Evolutionary conservation across 179 eudicot genomes (phyloP).

Genomic region (Amaranthus tricolor): DNA sequence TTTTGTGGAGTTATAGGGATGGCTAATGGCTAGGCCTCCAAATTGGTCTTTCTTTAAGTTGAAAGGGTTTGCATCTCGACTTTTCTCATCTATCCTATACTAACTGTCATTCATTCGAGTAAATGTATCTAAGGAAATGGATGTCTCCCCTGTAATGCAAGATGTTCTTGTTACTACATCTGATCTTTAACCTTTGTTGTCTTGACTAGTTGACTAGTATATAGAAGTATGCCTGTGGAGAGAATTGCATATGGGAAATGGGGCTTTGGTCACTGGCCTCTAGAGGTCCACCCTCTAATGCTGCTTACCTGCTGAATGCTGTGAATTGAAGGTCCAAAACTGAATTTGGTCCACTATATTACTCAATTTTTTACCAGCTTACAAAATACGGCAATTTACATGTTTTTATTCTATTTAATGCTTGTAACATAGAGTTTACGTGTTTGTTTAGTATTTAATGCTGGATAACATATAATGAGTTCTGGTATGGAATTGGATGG

Average conservation of each 20-base stretch:
- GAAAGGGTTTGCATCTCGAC: neutral
- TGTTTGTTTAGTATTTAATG: neutral
- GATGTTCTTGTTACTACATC: constrained; percentile 5
- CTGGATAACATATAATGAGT: neutral
- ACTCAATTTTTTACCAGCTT: neutral
- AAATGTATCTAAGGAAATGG: neutral
- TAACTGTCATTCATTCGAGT: neutral
- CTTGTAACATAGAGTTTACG: constrained; percentile 8
- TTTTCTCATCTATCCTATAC: neutral
- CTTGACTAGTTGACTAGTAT: neutral
- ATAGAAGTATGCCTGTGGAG: constrained; percentile 1
- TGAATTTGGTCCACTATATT: neutral
- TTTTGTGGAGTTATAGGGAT: neutral
- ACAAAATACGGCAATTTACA: neutral
- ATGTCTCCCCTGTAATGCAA: constrained; percentile 6
- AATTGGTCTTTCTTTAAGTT: neutral
- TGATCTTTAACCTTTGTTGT: neutral
- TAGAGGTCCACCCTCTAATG: constrained; percentile 1
- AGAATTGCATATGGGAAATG: neutral
- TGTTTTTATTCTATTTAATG: neutral
- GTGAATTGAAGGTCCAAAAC: neutral
- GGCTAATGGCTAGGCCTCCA: constrained; percentile 7
- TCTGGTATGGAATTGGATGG: constrained; percentile 3
- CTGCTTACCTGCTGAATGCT: constrained; percentile 7
- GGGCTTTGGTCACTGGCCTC: neutral